Base-by-base conservation (phyloP, 2,329 filamentous ascomycete genomes). In the Dactylonectria macrodidyma region DNA sequence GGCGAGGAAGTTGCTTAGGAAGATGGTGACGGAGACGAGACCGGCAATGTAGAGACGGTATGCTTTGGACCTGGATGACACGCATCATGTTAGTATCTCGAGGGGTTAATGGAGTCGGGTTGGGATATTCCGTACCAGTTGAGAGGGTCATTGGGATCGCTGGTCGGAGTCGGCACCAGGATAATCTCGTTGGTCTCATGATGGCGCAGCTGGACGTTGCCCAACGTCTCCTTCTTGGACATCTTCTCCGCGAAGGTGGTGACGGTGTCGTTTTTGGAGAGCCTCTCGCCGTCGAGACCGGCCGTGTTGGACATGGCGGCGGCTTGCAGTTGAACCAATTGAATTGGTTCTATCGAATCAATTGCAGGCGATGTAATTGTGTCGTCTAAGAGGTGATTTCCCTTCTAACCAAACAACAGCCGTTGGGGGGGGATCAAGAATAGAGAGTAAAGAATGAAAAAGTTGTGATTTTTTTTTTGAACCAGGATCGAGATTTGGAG, bases 121-220 rank as follows among this genome's bases (percentile, higher is more conserved):
- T n/a, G 10, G 26, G 5, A 33, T 14, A 9, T 33, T 1, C 6
- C 38, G 47, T 41, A 70, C 68, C 68, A 85, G 67, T 84, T 87
- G 46, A 88, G 73, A 11, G 85, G 85, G 67, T 87, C 69, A 41
- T 71, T 83, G n/a, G 85, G 84, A 67, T 87, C 84, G 24, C 79
- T 73, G 2, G 83, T 83, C 6, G 85, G 85, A 2, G 58, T 80
- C 3, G 86, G 86, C 12, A 87, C 81, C 16, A 87, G 77, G 46
- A 87, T 84, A 67, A 85, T 84, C 62, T 85, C 78, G 69, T 85
- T 82, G n/a, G 68, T 70, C 34, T 68, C 68, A 30, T 68, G 52
- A 44, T 70, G 62, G 22, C 68, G 65, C 14, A 70, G 65, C 44
- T 63, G 68, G 50, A 70, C 61, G 16, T 68, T 61, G 46, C 68